phyloP scores from a whole-genome alignment of 805 yeast genomes.

The Maudiozyma barnettii region DNA sequence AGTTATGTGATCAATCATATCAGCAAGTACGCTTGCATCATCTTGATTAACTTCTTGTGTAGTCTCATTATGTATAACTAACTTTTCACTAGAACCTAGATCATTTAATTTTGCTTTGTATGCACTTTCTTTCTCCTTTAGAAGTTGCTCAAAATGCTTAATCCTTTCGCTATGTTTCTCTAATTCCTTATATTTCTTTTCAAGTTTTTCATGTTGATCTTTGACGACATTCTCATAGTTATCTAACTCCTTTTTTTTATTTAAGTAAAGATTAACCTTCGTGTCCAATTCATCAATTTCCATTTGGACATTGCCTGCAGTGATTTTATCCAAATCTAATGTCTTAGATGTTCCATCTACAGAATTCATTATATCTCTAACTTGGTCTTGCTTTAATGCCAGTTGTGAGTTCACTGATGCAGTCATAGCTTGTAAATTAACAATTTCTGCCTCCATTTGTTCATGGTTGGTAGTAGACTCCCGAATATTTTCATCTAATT shows the following conservation, averaged over 20 bases:
- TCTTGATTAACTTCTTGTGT: background rate
- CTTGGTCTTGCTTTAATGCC: conserved; percentile 41
- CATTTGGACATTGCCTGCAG: conserved; percentile 34
- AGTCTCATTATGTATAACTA: background rate
- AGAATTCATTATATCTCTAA: conserved; percentile 51
- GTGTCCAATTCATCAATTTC: conserved; percentile 27
- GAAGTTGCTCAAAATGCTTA: conserved; percentile 1
- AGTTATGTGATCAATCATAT: background rate
- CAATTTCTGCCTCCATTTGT: conserved; percentile 55
- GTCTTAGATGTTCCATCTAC: conserved; percentile 59
- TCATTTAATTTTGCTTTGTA: conserved; percentile 60
- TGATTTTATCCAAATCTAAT: conserved; percentile 47
- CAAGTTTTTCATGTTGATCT: conserved; percentile 26
- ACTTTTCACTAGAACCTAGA: background rate
- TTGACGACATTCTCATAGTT: conserved; percentile 24
- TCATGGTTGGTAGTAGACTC: conserved; percentile 58
- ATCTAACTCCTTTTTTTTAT: conserved; percentile 27
- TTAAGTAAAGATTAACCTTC: conserved; percentile 17
- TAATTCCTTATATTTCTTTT: conserved; percentile 20
- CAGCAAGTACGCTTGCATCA: background rate
- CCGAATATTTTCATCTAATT: conserved; percentile 51
- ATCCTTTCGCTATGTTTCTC: conserved; percentile 14
- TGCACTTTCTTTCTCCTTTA: conserved; percentile 24
- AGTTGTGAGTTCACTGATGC: conserved; percentile 48
- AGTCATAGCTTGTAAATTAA: conserved; percentile 58